Conservation (phyloP, 306 rosid genomes). For the Trichosanthes truncata region DNA sequence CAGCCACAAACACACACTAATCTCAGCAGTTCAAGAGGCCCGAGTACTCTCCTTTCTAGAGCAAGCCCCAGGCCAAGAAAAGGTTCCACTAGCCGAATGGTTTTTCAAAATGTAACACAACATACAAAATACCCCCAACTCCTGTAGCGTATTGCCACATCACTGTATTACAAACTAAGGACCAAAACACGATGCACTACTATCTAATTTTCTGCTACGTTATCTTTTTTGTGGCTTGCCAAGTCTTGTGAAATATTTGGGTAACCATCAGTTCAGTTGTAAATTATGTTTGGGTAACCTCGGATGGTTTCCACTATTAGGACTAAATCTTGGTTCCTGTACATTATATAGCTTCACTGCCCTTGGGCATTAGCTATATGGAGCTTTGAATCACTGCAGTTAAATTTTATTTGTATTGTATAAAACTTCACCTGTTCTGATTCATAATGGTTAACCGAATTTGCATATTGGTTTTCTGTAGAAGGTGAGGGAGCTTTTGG, state of each 20-base stretch:
- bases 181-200: neutral
- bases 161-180: neutral
- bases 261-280: neutral
- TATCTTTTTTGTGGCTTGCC: neutral
- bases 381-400: neutral
- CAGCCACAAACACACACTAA: neutral
- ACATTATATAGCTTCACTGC: neutral
- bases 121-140: neutral
- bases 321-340: neutral
- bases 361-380: neutral
- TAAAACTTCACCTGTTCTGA: neutral
- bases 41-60: neutral
- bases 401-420: neutral
- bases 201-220: neutral
- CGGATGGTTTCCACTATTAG: neutral
- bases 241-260: neutral
- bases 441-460: neutral
- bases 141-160: neutral
- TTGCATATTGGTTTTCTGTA: conserved; percentile 18
- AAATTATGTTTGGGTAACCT: neutral
- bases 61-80: neutral
- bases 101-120: neutral
- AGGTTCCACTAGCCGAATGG: neutral
- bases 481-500: conserved; percentile 50
- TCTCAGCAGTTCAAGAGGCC: neutral